Conservation (phyloP, 371 early-diverging fungal species). For the Mortierella polycephala region DNA sequence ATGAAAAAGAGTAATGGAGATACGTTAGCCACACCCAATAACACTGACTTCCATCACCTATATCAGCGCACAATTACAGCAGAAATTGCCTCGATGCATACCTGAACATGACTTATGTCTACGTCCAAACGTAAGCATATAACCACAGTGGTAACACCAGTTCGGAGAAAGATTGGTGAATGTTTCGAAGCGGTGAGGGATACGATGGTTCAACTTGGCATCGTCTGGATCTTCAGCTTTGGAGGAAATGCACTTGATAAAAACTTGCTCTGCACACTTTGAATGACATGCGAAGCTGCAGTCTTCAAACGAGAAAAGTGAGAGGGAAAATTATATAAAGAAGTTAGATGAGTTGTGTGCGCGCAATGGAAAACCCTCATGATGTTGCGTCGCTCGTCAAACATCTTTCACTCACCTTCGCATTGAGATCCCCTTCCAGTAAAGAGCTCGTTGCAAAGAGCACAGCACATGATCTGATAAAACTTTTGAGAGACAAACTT, state of each 20-base stretch:
- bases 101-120: constrained; percentile 71
- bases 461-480: constrained; percentile 93
- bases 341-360: neutral
- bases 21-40: neutral
- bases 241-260: constrained; percentile 79
- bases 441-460: constrained; percentile 88
- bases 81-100: constrained; percentile 14
- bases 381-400: no score
- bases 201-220: constrained; percentile 81
- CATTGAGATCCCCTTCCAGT: constrained; percentile 87
- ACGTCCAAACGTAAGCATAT: constrained; percentile 83
- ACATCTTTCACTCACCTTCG: constrained; percentile 56
- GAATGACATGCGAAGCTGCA: constrained; percentile 93
- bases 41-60: neutral
- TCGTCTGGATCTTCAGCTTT: constrained; percentile 60
- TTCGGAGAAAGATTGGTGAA: constrained; percentile 79
- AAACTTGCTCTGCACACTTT: constrained; percentile 64
- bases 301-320: constrained; percentile 51
- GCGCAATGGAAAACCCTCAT: no score
- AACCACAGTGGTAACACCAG: constrained; percentile 97
- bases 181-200: constrained; percentile 89
- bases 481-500: constrained; percentile 83
- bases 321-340: neutral
- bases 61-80: neutral
- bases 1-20: neutral